A percentile compares a stretch with the other conserved stretches of the same genome.
phyloP scores from a whole-genome alignment of 2,329 filamentous ascomycete genomes.

The Ophiosphaerella narmari region DNA sequence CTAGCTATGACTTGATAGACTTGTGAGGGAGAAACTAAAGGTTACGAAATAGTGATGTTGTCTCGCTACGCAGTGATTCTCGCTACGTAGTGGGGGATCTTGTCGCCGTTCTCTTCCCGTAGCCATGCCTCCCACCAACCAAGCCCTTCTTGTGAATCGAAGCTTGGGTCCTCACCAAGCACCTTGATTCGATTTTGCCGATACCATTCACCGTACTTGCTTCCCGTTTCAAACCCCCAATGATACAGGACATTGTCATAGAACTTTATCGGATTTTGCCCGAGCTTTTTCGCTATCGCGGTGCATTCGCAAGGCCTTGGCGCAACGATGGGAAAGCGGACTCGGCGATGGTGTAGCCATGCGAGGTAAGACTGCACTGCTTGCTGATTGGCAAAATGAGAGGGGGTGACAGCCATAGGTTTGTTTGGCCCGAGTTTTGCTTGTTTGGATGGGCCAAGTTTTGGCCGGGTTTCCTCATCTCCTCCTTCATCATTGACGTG shows the following conservation, averaged over 20 bases:
- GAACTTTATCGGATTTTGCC: neutral
- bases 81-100: neutral
- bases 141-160: neutral
- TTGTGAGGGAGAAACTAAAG: neutral
- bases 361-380: slow-evolving; percentile 3
- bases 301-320: slow-evolving; percentile 1
- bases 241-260: neutral
- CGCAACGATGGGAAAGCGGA: neutral
- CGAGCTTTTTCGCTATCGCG: neutral
- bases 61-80: neutral
- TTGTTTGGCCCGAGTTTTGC: neutral
- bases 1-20: neutral
- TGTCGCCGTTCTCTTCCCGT: neutral
- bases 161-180: slow-evolving; percentile 5
- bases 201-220: neutral
- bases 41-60: neutral
- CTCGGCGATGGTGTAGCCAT: slow-evolving; percentile 3
- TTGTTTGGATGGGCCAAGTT: neutral
- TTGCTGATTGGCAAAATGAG: neutral
- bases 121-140: slow-evolving; percentile 1
- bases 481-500: too few relatives aligned
- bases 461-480: too few relatives aligned
- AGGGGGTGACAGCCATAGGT: neutral
- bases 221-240: slow-evolving; percentile 4
- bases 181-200: slow-evolving; percentile 1